Base-by-base conservation (phyloP, 1,284 basidiomycete genomes). In the Malassezia pachydermatis region DNA sequence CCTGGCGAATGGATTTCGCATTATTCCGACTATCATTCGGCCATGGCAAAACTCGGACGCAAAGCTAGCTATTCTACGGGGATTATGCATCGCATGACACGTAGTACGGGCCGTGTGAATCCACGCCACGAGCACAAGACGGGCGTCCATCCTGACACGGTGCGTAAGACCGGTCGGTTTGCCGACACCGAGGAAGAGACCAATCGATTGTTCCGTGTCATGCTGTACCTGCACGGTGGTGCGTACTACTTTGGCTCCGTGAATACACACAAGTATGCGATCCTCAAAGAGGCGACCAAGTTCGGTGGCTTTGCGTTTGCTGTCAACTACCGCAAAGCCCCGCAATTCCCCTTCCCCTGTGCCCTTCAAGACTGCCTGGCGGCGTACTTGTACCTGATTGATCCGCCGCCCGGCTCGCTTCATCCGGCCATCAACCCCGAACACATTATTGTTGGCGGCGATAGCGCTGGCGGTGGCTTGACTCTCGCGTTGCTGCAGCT, bases 391-490 rank as follows among this genome's bases (percentile, higher is more conserved):
- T 96, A 76, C 74, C 79, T 78, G 70, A 81, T 77, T 73, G 79
- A 72, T 56, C 87, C 87, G 0, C 86, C 86, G 1, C 75, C 79
- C 0, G 79, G 73, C 8, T 80, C 84, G 7, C 72, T 58, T 47
- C 65, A 65, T 35, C 74, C 75, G 13, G 79, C 88, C 0, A 81
- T 99, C 13, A 79, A 84, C 47, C 89, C 92, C 0, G 78, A 78
- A 1, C 81, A 84, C 56, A 84, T 95, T 37, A 79, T 96, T 9
- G 60, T 78, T 3, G 83, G 83, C 0, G 94, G 94, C 1, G 89
- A 94, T 73, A 92, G 88, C 22, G 92, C 94, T 0, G 94, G 94
- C 4, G 94, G 90, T 4, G 89, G 88, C 0, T 75, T 96, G 11
- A 79, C 80, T 0, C 75, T 95, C 42, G 84, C 88, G 0, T 75